Base-by-base conservation (phyloP, 2,329 filamentous ascomycete genomes). In the Epichloe sibirici region DNA sequence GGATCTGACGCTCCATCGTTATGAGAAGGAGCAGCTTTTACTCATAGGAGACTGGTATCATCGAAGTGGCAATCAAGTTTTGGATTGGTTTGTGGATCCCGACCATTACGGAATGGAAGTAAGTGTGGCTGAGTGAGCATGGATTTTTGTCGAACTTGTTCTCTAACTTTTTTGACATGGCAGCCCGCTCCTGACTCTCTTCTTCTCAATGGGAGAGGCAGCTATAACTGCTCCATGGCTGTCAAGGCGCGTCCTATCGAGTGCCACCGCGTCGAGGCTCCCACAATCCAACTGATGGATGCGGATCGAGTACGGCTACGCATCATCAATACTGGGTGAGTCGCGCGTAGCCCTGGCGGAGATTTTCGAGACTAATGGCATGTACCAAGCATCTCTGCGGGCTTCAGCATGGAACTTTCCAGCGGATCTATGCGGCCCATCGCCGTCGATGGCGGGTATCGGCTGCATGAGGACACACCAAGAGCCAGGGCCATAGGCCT, bases 1-100 rank as follows among this genome's bases (percentile, higher is more conserved):
- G 9, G 56, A 57, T 17, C 23, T 25, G 5, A 21, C n/a, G 5
- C 12, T 50, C 21, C 46, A 56, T 3, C 62, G 66, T 21, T 63
- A 66, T 28, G 68, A 70, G 45, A 66, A 47, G 2, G 57, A 58
- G 23, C 44, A 66, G 57, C 61, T 71, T 12, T 11, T 71, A 4
- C 69, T 71, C 47, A 57, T 72, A 2, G 61, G 68, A 0, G 69
- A 71, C 53, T 60, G 70, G 39, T 69, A 71, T 54, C 70, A 72
- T 51, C 63, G 65, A 1, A 63, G 64, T 37, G 67, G 63, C 7
- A 61, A 60, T 5, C 61, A 64, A 28, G 68, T 68, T 55, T 25
- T 58, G 9, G 17, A 51, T 2, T 46, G 45, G 51, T 53, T 52
- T 52, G 63, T 63, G 55, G 65, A 25, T 45, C 63, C 35, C 37